Base-by-base conservation (phyloP, 2,329 filamentous ascomycete genomes). In the Pyrenophora tritici-repentis region DNA sequence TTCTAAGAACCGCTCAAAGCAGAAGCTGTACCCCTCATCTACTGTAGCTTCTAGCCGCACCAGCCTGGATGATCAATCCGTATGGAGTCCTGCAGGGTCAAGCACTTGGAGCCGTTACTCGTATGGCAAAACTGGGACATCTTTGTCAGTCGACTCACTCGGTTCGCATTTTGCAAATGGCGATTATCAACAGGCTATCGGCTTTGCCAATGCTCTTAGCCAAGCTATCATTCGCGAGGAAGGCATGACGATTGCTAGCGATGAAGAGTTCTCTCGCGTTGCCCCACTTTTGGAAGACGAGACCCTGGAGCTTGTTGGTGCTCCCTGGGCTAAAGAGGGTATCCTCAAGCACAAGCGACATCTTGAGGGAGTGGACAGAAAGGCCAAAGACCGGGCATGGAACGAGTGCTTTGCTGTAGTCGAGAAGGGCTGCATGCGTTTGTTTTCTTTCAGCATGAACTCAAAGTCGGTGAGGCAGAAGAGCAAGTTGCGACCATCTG, bases 271-370 rank as follows among this genome's bases (percentile, higher is more conserved):
- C 37, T 75, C 85, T 29, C 80, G 80, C 40, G 78, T 78, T 1
- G 79, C 83, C 4, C 85, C 88, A 20, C 78, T 97, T 8, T 83
- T 97, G 0, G 93, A 97, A 65, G 94, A 97, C 66, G 94, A 99
- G 67, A 91, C 88, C 0, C 82, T 99, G 10, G 92, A 96, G 68
- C 85, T 99, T 33, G 86, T 89, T 9, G 94, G 94, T 18, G 90
- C 94, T n/a, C 94, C 94, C 0, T 99, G 94, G 94, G 88, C 95
- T 22, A 99, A 99, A 75, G 94, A 99, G 75, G 94, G 94, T 56
- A 90, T 95, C 63, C 80, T 97, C 16, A 93, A 93, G 62, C 93
- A 99, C 77, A 97, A 97, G 75, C 93, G 97, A 72, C 93, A 97
- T 67, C 82, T 97, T 3, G 93, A 97, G 70, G 86, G 90, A 4